These are phyloP conservation scores for Rhodotorula diobovata DNA, from an alignment of 768 basidiomycete species.

Conservation along the genomic window DNA sequence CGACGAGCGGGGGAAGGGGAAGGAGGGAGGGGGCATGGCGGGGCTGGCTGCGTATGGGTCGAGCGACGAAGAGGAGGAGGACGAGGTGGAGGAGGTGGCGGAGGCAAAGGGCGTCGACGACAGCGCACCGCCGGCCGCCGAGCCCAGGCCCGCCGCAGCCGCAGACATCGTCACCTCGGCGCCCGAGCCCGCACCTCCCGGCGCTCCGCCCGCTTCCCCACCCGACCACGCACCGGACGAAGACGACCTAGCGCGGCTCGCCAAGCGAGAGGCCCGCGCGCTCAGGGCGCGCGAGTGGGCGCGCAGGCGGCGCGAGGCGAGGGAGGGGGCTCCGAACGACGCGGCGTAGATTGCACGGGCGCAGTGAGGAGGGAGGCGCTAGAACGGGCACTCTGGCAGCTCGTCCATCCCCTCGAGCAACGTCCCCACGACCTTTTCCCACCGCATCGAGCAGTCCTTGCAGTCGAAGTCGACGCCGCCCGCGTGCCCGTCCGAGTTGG, in stretches of 20 bases:
- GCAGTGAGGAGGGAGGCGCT: background rate
- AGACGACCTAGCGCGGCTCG: no score
- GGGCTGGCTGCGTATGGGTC: conserved; percentile 31
- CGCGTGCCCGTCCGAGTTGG: no score
- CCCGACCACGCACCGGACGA: background rate
- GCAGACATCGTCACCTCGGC: no score
- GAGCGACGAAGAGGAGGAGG: conserved; percentile 1
- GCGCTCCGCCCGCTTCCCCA: background rate
- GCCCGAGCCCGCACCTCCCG: no score
- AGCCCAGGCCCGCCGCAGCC: no score
- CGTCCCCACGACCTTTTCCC: background rate
- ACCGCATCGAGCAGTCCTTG: conserved; percentile 2
- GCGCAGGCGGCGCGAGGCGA: background rate
- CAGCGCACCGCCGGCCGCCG: background rate
- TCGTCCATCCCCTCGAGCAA: background rate
- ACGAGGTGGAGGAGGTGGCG: conserved; percentile 3
- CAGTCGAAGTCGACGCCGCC: background rate
- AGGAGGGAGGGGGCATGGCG: background rate
- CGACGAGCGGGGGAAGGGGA: background rate
- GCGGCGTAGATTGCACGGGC: background rate
- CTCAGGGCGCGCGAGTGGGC: conserved; percentile 22
- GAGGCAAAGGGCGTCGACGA: background rate
- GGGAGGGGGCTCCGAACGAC: background rate
- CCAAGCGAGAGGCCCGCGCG: background rate
- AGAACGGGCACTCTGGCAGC: background rate